Evolutionary conservation across 164 flowering plant species (phyloP), one percentile per base, ranked within the genome.

Genomic region (Dillenia turbinata): DNA sequence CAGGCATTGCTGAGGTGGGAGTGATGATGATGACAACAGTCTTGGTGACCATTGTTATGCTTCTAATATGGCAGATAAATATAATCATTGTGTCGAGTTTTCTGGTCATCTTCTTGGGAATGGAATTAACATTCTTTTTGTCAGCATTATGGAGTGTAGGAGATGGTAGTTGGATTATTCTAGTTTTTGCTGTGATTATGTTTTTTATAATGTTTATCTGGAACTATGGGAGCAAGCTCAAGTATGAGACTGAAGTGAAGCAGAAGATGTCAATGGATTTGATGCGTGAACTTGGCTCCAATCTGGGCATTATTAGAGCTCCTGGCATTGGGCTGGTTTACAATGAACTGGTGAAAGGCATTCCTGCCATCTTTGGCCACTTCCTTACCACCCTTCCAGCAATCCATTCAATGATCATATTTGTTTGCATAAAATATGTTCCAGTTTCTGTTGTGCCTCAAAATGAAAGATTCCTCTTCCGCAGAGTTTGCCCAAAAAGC

Each of bases 191-290:
- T 10, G 71, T 74, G 8, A 79, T 88, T 44, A 66, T 88, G 75
- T 91, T 94, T 66, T 66, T 91, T 47, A 82, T 94, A 44, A 94
- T 94, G 99, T 84, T 33, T 44, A 65, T 94, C 66, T 94, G 99
- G 99, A 94, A 94, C 62, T 94, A 94, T 62, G 99, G 99, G 44
- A 91, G 97, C 79, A 94, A 91, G 80, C 92, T 94, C 12, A 94
- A 86, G 69, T 94, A 94, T 79, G 95, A 94, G 72, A 91, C 96
- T 65, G 99, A 94, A 74, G 99, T 94, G 57, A 86, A 77, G 79
- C 81, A 91, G 75, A 94, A 91, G 74, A 69, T 94, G 67, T 85
- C 99, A 5, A 88, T 82, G 84, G 96, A 88, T 70, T 76, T 91
- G 76, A 70, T 91, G 83, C 78, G 90, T 51, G 82, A 86, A 70